Percentiles rank a stretch among this genome's conserved stretches.
phyloP scores from a whole-genome alignment of 139 green algal species.

The Gonium pectorale region DNA sequence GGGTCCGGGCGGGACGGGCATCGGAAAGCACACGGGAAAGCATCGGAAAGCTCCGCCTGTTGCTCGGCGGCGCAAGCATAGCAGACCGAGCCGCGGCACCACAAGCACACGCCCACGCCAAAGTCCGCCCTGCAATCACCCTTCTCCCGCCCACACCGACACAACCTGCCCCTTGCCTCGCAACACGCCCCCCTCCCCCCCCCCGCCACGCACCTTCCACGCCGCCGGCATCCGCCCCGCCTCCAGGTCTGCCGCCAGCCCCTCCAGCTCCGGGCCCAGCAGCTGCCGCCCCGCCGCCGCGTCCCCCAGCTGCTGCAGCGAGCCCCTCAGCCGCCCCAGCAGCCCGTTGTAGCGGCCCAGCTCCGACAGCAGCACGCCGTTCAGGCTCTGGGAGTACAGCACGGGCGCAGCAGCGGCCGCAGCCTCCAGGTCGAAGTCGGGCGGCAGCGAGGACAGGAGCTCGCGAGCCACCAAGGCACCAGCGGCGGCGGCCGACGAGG shows the following conservation, averaged over 20 bases:
- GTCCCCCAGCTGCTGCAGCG: slow-evolving; percentile 66
- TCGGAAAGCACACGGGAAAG: not conserved
- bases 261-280: slow-evolving; percentile 78
- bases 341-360: slow-evolving; percentile 78
- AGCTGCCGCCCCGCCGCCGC: slow-evolving; percentile 75
- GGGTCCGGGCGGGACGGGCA: not conserved
- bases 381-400: slow-evolving; percentile 75
- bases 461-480: slow-evolving; percentile 56
- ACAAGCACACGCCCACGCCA: not conserved
- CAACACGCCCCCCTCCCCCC: not conserved
- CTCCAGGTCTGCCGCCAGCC: slow-evolving; percentile 49
- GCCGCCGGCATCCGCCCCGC: slow-evolving; percentile 72
- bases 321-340: slow-evolving; percentile 62
- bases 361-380: slow-evolving; percentile 69
- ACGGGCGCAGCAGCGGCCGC: slow-evolving; percentile 63
- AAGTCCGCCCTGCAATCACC: not conserved
- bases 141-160: no score
- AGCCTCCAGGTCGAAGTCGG: slow-evolving; percentile 71
- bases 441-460: slow-evolving; percentile 63
- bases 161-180: not conserved
- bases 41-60: not conserved
- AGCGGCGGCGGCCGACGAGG: slow-evolving; percentile 17
- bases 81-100: not conserved
- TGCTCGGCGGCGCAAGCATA: not conserved
- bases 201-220: slow-evolving; percentile 61